Evolutionary conservation across 768 basidiomycete species (phyloP), one percentile per base, ranked within the genome.

Genomic region (Lactarius psammicola): DNA sequence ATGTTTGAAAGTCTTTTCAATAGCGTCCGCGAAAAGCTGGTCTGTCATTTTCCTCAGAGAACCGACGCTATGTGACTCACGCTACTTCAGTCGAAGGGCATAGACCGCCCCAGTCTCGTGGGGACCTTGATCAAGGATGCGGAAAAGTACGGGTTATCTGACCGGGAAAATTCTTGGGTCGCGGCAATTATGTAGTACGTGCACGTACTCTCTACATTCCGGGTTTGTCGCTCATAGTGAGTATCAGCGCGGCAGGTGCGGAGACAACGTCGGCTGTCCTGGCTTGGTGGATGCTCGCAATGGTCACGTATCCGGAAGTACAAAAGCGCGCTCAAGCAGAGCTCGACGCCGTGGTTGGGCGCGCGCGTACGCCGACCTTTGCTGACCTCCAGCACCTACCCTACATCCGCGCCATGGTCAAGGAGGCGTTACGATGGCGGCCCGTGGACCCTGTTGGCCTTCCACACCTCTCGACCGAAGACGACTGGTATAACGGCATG

Each of bases 401-500:
- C 0, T 69, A 69, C 23, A 63, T 69, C 15, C 51, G 57, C 15
- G 68, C 68, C n/a, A 26, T 69, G 38, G 55, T 69, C 30, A 69
- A 69, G 44, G 68, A 69, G 31, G 31, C 51, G 7, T 53, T 69
- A 28, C 65, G 65, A 23, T 56, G 67, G 65, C 44, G 62, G 23
- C 56, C 65, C 1, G 2, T 13, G 6, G 36, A 13, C 36, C 56
- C 56, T 3, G 18, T 65, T 28, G 72, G 56, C 30, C 18, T 74
- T 9, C 69, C 70, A 5, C 73, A 73, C 33, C 51, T 56, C 10
- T 38, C 71, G 2, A 66, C 49, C 1, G 57, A 64, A 57, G 76
- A 77, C 56, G 75, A 76, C 56, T 68, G 51, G 51, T 76, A 75
- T 57, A 63, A 68, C 40, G 72, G 65, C 26, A 66, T 65, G 56